phyloP scores from a whole-genome alignment of 176 grass and related monocot genomes.

The Zizania latifolia region DNA sequence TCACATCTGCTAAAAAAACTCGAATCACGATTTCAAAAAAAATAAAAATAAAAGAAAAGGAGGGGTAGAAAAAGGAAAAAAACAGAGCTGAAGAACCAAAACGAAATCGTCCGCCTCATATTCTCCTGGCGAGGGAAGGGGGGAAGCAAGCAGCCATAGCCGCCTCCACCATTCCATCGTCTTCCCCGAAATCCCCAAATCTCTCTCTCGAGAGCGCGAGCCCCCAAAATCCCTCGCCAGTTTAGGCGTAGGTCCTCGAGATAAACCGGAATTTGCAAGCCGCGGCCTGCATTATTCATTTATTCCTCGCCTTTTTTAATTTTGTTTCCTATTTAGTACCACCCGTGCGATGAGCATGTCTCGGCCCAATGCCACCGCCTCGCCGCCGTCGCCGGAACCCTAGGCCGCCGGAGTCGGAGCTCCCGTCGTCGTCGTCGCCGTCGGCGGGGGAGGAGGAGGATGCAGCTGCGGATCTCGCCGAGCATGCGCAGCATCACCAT shows the following conservation, averaged over 20 bases:
- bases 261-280: conserved; percentile 23
- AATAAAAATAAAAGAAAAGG: too few relatives aligned
- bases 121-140: neutral
- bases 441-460: conserved; percentile 59
- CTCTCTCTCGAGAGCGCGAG: neutral
- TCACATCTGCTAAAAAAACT: too few relatives aligned
- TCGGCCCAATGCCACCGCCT: conserved; percentile 50
- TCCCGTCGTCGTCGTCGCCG: conserved; percentile 44
- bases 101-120: too few relatives aligned
- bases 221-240: conserved; percentile 10
- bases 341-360: conserved; percentile 53
- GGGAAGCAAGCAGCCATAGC: neutral
- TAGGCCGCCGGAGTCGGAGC: conserved; percentile 45
- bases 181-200: conserved; percentile 17
- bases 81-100: too few relatives aligned
- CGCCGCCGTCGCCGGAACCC: conserved; percentile 55
- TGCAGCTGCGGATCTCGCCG: conserved; percentile 99
- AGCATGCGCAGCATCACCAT: conserved; percentile 99
- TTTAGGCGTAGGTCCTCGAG: conserved; percentile 29
- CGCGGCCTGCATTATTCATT: conserved; percentile 27
- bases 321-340: conserved; percentile 32
- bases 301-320: neutral
- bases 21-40: too few relatives aligned
- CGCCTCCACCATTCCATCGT: neutral
- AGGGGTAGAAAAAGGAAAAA: too few relatives aligned